A percentile compares a stretch with the other conserved stretches of the same genome.
Evolutionary conservation across 75 land plant genomes (phyloP).

Genomic region (Picea sitchensis): DNA sequence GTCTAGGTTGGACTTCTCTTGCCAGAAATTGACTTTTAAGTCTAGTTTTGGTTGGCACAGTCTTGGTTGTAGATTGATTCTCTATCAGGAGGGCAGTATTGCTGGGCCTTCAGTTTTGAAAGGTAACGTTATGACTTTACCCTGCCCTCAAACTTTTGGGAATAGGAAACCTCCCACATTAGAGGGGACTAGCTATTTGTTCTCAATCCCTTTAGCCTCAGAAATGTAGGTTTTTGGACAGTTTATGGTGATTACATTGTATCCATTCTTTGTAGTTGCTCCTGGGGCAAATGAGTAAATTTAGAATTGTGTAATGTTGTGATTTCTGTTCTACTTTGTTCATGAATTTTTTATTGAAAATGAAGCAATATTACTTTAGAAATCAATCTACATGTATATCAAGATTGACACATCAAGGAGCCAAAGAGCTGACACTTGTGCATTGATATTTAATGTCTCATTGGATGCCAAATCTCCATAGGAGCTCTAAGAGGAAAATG

Average conservation of each 20-base stretch:
- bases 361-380: too few species aligned
- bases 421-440: too few species aligned
- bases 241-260: not conserved
- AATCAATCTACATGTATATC: too few species aligned
- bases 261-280: not conserved
- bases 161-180: not conserved
- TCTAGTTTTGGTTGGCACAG: not conserved
- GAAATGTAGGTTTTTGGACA: slow-evolving; percentile 2
- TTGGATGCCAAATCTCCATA: not conserved
- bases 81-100: not conserved
- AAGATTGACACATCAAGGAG: too few species aligned
- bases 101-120: not conserved
- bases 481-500: slow-evolving; percentile 1
- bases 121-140: not conserved
- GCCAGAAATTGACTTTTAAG: not conserved
- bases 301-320: too few species aligned
- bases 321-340: too few species aligned
- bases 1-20: not conserved
- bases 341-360: too few species aligned
- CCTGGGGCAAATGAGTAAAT: too few species aligned
- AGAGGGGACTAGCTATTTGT: not conserved
- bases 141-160: not conserved
- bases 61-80: not conserved
- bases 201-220: not conserved
- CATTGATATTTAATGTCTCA: not conserved